Conservation (phyloP, 2,329 filamentous ascomycete genomes). For the Penicillium sp. region DNA sequence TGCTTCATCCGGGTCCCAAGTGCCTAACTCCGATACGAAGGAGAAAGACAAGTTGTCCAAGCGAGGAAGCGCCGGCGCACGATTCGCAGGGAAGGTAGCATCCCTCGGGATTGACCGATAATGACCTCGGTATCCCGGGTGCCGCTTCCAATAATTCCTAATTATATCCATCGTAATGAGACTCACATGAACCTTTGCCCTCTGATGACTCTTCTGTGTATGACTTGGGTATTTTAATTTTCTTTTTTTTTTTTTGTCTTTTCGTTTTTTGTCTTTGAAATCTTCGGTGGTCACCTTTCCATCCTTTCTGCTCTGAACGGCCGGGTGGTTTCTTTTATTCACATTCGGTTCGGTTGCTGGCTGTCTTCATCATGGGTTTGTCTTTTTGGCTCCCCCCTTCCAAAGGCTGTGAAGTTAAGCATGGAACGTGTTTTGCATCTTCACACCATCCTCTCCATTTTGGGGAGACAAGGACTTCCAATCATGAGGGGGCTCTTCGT, state of each 20-base stretch:
- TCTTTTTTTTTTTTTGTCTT: conserved; percentile 2
- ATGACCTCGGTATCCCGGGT: conserved; percentile 3
- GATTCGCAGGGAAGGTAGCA: conserved; percentile 56
- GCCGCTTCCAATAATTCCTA: conserved; percentile 9
- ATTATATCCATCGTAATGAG: conserved; percentile 25
- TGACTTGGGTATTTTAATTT: conserved; percentile 6
- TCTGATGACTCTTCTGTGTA: conserved; percentile 17
- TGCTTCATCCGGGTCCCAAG: conserved; percentile 27
- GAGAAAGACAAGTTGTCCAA: conserved; percentile 76
- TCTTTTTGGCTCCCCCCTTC: conserved; percentile 5
- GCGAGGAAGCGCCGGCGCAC: conserved; percentile 73
- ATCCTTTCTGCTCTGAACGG: neutral
- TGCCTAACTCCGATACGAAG: conserved; percentile 35
- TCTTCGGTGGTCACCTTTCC: neutral
- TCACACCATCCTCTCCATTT: neutral
- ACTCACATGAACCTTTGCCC: conserved; percentile 18
- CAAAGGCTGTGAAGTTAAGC: neutral
- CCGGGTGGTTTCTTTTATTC: neutral
- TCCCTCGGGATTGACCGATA: conserved; percentile 46
- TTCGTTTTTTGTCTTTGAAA: neutral
- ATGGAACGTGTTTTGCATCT: neutral
- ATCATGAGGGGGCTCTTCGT: neutral
- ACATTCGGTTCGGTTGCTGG: neutral
- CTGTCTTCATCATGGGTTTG: neutral
- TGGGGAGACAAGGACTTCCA: neutral